Base-by-base conservation (phyloP, 2,329 filamentous ascomycete species). In the Clonostachys byssicola region DNA sequence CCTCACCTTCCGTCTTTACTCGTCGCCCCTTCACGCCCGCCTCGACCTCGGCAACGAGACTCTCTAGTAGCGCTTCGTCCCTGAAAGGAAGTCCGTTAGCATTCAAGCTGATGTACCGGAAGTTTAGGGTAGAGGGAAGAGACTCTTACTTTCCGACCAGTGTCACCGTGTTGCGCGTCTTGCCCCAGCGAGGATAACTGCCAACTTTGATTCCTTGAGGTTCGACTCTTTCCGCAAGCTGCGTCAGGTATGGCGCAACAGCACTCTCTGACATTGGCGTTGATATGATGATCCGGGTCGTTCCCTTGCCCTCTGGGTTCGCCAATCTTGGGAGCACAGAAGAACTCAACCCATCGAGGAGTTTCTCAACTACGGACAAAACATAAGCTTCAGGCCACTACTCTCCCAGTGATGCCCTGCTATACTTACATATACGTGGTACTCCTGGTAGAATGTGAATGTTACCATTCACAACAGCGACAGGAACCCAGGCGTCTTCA, bases 131-230 rank as follows among this genome's bases (percentile, higher is more conserved):
- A 38, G 40, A 43, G 35, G 17, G 18, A 41, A 42, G 36, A 8
- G 30, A 40, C 41, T 34, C 68, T 56, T 60, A 80, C 74, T 68
- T 73, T 55, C 82, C 81, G 17, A 96, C 92, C 46, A 99, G 73
- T 12, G 92, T 96, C 43, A 97, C 90, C 0, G 91, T 94, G 66
- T 97, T 97, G 52, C 77, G 77, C 59, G 83, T 82, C 75, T 89
- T 92, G 6, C 88, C 89, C 91, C 92, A 96, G 47, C 90, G 77
- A 35, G 94, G 94, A 67, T 99, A 97, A 66, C 89, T 95, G 42
- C 94, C 94, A 14, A 97, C 90, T 71, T 97, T 97, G 59, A 97
- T 79, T 4, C 90, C 91, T 59, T 80, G 83, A 1, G 82, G 72
- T 62, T 83, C 86, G 18, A 92, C 87, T 63, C 81, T 81, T 30